Evolutionary conservation across 2,329 filamentous ascomycete species (phyloP).

Genomic region (Penicillium olsonii): DNA sequence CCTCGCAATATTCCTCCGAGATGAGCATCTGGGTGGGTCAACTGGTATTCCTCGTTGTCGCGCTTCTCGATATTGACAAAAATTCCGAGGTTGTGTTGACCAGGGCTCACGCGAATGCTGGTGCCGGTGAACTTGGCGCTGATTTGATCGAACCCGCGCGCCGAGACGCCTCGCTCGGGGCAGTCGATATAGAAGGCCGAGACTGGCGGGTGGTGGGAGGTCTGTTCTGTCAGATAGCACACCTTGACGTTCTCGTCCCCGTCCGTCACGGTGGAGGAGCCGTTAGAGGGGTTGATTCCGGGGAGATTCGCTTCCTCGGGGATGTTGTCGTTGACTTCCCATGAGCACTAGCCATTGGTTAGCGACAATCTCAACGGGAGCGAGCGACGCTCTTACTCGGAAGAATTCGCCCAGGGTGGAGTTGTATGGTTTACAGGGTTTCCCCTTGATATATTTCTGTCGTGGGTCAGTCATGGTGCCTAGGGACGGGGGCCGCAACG

Average conservation of each 20-base stretch:
- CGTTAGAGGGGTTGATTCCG: conserved; percentile 31
- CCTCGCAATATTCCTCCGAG: conserved; percentile 85
- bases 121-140: conserved; percentile 98
- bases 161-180: conserved; percentile 83
- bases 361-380: not conserved
- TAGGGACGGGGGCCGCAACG: not conserved
- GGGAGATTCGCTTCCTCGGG: conserved; percentile 57
- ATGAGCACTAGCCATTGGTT: conserved; percentile 71
- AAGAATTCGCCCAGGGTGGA: conserved; percentile 97
- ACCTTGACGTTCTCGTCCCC: conserved; percentile 65
- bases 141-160: conserved; percentile 91
- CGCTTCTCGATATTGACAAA: conserved; percentile 83
- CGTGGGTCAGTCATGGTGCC: conserved; percentile 20
- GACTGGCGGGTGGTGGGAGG: conserved; percentile 94
- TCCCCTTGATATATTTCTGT: conserved; percentile 95
- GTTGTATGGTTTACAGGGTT: conserved; percentile 99
- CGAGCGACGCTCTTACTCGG: conserved; percentile 59
- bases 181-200: conserved; percentile 95
- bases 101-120: conserved; percentile 85
- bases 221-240: conserved; percentile 96
- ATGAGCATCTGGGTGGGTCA: conserved; percentile 92
- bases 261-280: conserved; percentile 33
- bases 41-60: conserved; percentile 86
- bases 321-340: conserved; percentile 82
- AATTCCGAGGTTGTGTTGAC: conserved; percentile 92